These are phyloP conservation scores for Ogataea zsoltii DNA, from an alignment of 805 yeast genomes.

Conservation along the genomic window DNA sequence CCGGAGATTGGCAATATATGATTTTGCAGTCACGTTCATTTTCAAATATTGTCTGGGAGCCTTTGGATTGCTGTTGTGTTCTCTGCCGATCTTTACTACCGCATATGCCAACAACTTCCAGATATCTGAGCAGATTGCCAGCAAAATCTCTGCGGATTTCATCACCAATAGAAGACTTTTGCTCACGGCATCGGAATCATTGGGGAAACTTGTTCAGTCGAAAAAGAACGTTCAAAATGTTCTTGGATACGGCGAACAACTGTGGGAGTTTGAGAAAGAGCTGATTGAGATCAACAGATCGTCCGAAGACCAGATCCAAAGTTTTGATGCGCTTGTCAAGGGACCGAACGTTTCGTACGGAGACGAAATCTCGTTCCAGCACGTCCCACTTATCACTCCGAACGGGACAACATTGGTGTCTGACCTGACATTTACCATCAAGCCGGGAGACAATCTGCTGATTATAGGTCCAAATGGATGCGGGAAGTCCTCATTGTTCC, in stretches of 20 bases:
- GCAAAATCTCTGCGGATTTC: conserved; percentile 69
- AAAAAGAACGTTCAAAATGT: conserved; percentile 83
- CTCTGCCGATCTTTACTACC: conserved; percentile 74
- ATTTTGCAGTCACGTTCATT: conserved; percentile 81
- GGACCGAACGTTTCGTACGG: conserved; percentile 43
- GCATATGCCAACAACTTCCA: conserved; percentile 40
- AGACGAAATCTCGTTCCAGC: conserved; percentile 66
- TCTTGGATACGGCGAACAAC: conserved; percentile 77
- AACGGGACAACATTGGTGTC: conserved; percentile 71
- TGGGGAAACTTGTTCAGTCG: conserved; percentile 83
- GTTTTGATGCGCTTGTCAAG: conserved; percentile 24
- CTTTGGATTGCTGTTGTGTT: conserved; percentile 82
- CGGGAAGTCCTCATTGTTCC: conserved; percentile 89
- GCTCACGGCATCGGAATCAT: conserved; percentile 80
- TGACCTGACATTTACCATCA: conserved; percentile 66
- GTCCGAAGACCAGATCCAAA: conserved; percentile 18
- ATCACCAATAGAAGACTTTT: conserved; percentile 85
- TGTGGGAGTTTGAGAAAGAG: conserved; percentile 66
- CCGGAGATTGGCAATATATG: conserved; percentile 72
- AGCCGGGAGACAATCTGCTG: conserved; percentile 79
- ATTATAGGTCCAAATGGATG: conserved; percentile 97
- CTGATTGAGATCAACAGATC: conserved; percentile 49
- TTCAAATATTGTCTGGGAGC: conserved; percentile 97
- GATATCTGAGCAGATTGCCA: conserved; percentile 39
- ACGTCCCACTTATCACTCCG: conserved; percentile 85